These are phyloP conservation scores for Cornus controversa DNA, from an alignment of 148 eudicot species.

Conservation along the genomic window DNA sequence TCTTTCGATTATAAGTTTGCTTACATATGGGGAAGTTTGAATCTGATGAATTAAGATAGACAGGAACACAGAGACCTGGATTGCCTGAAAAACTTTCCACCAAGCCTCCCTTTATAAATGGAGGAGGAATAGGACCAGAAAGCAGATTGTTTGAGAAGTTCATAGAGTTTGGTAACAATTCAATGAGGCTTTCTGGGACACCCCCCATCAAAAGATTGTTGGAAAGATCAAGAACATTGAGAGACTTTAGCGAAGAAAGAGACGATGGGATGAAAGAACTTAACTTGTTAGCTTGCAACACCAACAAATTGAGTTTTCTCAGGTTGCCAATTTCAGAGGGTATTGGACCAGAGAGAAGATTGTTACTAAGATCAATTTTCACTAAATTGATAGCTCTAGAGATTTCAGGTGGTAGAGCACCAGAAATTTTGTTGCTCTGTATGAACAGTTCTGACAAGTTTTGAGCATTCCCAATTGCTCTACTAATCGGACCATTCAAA, in stretches of 20 bases:
- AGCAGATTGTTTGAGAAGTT: constrained; percentile 75
- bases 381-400: constrained; percentile 60
- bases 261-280: constrained; percentile 68
- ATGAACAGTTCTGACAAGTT: constrained; percentile 72
- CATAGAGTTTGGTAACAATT: constrained; percentile 64
- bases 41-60: constrained; percentile 41
- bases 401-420: constrained; percentile 66
- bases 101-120: constrained; percentile 58
- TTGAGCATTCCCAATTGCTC: constrained; percentile 51
- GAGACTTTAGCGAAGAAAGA: constrained; percentile 52
- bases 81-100: constrained; percentile 76
- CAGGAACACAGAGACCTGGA: constrained; percentile 58
- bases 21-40: constrained; percentile 53
- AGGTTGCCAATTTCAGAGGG: constrained; percentile 70
- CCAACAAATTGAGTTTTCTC: constrained; percentile 55
- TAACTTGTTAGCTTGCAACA: constrained; percentile 62
- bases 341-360: constrained; percentile 65
- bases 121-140: constrained; percentile 69
- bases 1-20: constrained; percentile 38
- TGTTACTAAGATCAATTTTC: constrained; percentile 78
- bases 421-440: constrained; percentile 70
- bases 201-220: constrained; percentile 60
- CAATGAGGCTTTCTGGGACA: constrained; percentile 57
- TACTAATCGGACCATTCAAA: constrained; percentile 54
- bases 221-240: constrained; percentile 82